A percentile compares a stretch with the other conserved stretches of the same genome.
phyloP scores from a whole-genome alignment of 2,329 filamentous ascomycete genomes.

The Talaromyces sp. region DNA sequence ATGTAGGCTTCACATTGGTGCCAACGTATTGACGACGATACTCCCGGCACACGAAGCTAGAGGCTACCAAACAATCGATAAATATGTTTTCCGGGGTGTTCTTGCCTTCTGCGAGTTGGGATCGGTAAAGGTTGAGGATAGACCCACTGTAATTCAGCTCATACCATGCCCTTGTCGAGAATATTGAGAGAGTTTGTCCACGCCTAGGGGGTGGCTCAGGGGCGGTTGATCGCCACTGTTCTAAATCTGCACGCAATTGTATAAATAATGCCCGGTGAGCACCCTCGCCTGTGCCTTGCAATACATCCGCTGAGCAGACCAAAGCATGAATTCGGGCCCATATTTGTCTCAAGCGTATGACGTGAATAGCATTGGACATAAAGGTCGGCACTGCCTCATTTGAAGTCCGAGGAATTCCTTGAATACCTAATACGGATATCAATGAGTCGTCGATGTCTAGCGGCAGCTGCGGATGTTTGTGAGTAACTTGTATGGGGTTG shows the following conservation, averaged over 20 bases:
- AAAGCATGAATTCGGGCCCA: slow-evolving; percentile 12
- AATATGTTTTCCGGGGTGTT: slow-evolving; percentile 23
- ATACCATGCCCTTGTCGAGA: slow-evolving; percentile 14
- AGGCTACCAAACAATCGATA: slow-evolving; percentile 20
- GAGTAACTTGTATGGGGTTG: slow-evolving; percentile 6
- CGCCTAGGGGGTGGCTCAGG: neutral
- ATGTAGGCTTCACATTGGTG: slow-evolving; percentile 20
- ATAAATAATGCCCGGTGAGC: neutral
- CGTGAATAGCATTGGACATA: slow-evolving; percentile 17
- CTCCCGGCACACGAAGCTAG: slow-evolving; percentile 13
- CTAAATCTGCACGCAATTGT: neutral
- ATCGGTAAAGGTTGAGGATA: slow-evolving; percentile 27
- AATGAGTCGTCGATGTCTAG: slow-evolving; percentile 35
- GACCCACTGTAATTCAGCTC: slow-evolving; percentile 21
- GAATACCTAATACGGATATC: slow-evolving; percentile 26
- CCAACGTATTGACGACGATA: slow-evolving; percentile 16
- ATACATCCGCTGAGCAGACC: neutral
- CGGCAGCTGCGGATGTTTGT: slow-evolving; percentile 23
- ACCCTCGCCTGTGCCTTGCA: neutral
- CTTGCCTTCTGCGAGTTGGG: slow-evolving; percentile 18
- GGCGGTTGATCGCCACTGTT: neutral
- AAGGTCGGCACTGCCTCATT: slow-evolving; percentile 9
- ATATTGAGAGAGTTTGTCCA: slow-evolving; percentile 9
- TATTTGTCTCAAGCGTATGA: slow-evolving; percentile 14
- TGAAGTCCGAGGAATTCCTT: slow-evolving; percentile 19